phyloP scores from a whole-genome alignment of 495 filamentous ascomycete genomes.

The Lindgomyces ingoldianus region DNA sequence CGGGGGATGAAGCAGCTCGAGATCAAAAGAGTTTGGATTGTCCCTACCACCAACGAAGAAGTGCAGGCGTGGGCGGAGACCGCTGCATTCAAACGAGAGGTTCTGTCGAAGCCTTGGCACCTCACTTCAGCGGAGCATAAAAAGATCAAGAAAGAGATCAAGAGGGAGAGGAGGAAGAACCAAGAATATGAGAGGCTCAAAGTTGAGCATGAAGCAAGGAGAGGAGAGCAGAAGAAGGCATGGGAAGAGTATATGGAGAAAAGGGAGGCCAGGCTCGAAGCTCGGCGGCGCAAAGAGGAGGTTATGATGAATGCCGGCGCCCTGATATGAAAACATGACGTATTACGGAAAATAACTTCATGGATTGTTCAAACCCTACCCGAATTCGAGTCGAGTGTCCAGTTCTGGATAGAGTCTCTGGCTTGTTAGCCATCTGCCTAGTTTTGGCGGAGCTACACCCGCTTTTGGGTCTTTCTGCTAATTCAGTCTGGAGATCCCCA shows the following conservation, averaged over 20 bases:
- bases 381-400: no score
- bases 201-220: constrained; percentile 47
- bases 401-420: no score
- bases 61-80: constrained; percentile 73
- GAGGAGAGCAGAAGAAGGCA: constrained; percentile 37
- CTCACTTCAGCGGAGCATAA: constrained; percentile 57
- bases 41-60: constrained; percentile 58
- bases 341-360: no score
- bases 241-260: constrained; percentile 45
- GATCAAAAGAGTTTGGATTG: constrained; percentile 61
- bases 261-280: constrained; percentile 26
- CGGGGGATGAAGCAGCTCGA: constrained; percentile 65
- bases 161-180: constrained; percentile 37
- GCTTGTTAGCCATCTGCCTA: no score
- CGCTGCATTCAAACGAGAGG: constrained; percentile 59
- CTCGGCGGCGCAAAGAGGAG: constrained; percentile 26
- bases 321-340: constrained; percentile 16
- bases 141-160: constrained; percentile 53
- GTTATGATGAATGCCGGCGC: constrained; percentile 35
- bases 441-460: no score
- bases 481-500: no score
- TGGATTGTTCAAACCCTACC: no score
- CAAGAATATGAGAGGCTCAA: constrained; percentile 43
- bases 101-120: constrained; percentile 70
- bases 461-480: no score